Conservation (phyloP, 1,284 basidiomycete species). For the Schizophyllum commune region DNA sequence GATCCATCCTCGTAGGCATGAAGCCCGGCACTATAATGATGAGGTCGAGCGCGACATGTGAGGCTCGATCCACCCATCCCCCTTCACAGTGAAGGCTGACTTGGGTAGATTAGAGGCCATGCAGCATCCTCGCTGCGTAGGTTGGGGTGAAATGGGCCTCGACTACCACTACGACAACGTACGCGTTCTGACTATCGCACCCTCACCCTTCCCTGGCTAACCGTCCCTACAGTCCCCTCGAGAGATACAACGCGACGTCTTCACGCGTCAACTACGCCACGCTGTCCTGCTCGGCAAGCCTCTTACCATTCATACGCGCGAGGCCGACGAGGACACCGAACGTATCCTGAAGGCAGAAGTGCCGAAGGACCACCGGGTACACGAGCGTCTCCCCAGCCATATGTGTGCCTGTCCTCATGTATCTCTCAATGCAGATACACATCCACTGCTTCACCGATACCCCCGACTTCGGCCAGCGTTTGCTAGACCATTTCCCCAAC, state of each 20-base stretch:
- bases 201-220: background rate
- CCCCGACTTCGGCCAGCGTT: slow-evolving; percentile 57
- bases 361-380: slow-evolving; percentile 60
- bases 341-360: slow-evolving; percentile 65
- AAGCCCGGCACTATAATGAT: slow-evolving; percentile 62
- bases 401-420: background rate
- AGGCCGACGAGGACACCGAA: slow-evolving; percentile 76
- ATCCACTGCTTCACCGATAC: slow-evolving; percentile 79
- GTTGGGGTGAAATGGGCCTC: slow-evolving; percentile 80
- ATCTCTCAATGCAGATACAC: slow-evolving; percentile 44
- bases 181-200: background rate
- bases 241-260: slow-evolving; percentile 55
- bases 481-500: slow-evolving; percentile 73
- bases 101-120: slow-evolving; percentile 58
- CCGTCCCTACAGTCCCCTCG: slow-evolving; percentile 39
- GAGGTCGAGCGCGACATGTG: slow-evolving; percentile 63
- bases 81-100: background rate
- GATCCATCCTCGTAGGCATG: slow-evolving; percentile 39
- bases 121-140: slow-evolving; percentile 70
- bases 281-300: slow-evolving; percentile 65
- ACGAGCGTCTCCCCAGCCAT: slow-evolving; percentile 3
- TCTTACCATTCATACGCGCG: slow-evolving; percentile 72
- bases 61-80: slow-evolving; percentile 18
- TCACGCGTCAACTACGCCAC: slow-evolving; percentile 56
- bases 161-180: slow-evolving; percentile 73